Evolutionary conservation across 1,284 basidiomycete genomes (phyloP).

Genomic region (Boletellus deceptivus): DNA sequence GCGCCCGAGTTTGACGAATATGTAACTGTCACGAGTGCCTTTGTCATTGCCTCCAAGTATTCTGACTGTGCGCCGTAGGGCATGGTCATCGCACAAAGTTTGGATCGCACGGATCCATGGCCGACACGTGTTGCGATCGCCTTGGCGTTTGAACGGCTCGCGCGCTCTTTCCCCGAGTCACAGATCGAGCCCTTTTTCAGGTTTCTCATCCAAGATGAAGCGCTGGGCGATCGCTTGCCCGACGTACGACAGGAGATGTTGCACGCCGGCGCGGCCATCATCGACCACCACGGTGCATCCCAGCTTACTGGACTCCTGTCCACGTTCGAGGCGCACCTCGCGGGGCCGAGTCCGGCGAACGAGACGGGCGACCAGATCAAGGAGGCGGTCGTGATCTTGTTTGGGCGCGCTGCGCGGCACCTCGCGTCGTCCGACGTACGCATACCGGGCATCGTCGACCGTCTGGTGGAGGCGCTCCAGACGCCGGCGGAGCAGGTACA

Average conservation of each 20-base stretch:
- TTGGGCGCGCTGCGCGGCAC: conserved; percentile 91
- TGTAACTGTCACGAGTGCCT: conserved; percentile 43
- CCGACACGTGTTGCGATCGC: conserved; percentile 79
- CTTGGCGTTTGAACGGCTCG: conserved; percentile 65
- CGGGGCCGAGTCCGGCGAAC: conserved; percentile 56
- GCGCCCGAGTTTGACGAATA: conserved; percentile 90
- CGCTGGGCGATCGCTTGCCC: conserved; percentile 82
- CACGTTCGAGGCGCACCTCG: conserved; percentile 84
- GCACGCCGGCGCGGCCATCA: conserved; percentile 76
- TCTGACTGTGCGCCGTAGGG: conserved; percentile 50
- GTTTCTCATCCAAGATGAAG: conserved; percentile 84
- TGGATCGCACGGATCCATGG: conserved; percentile 95
- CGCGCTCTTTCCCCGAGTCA: conserved; percentile 63
- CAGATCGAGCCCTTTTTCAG: conserved; percentile 81
- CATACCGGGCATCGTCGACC: conserved; percentile 82
- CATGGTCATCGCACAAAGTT: conserved; percentile 88
- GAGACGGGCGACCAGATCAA: conserved; percentile 87
- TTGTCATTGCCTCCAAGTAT: too few relatives aligned
- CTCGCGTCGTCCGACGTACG: conserved; percentile 75
- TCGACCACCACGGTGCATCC: conserved; percentile 81
- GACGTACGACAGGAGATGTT: conserved; percentile 89
- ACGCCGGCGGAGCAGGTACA: conserved; percentile 98
- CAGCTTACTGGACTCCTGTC: conserved; percentile 77
- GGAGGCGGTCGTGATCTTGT: conserved; percentile 93
- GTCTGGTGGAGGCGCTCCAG: conserved; percentile 89